These are phyloP conservation scores for Mycena metata DNA, from an alignment of 768 basidiomycete species.

Conservation along the genomic window DNA sequence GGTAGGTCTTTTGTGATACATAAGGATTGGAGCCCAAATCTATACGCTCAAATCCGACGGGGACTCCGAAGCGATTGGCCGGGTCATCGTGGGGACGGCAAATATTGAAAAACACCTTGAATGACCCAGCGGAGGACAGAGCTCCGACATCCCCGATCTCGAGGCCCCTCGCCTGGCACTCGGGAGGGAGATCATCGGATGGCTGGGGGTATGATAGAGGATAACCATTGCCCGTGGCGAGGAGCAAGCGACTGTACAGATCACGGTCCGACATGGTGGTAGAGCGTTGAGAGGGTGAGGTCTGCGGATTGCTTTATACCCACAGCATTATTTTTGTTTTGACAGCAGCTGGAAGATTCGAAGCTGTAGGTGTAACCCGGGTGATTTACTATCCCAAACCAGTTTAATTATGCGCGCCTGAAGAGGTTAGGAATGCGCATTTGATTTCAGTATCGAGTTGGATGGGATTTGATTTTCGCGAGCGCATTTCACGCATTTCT, in stretches of 20 bases:
- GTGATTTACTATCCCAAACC: too few relatives aligned
- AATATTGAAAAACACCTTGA: constrained; percentile 9
- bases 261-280: constrained; percentile 1
- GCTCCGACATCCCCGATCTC: constrained; percentile 15
- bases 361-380: too few relatives aligned
- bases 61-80: constrained; percentile 1
- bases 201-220: constrained; percentile 10
- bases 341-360: too few relatives aligned
- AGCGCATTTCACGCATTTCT: too few relatives aligned
- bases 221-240: constrained; percentile 10
- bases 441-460: too few relatives aligned
- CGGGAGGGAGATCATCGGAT: not conserved
- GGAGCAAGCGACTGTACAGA: constrained; percentile 6
- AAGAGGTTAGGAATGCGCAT: too few relatives aligned
- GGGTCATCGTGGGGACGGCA: not conserved
- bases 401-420: too few relatives aligned
- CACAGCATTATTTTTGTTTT: too few relatives aligned
- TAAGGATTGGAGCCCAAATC: not conserved
- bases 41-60: not conserved
- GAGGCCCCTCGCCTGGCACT: not conserved
- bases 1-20: not conserved
- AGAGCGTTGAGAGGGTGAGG: too few relatives aligned
- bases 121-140: not conserved
- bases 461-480: too few relatives aligned
- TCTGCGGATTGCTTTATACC: too few relatives aligned